Evolutionary conservation across 2,329 filamentous ascomycete genomes (phyloP).

Genomic region (Monilinia fructigena): DNA sequence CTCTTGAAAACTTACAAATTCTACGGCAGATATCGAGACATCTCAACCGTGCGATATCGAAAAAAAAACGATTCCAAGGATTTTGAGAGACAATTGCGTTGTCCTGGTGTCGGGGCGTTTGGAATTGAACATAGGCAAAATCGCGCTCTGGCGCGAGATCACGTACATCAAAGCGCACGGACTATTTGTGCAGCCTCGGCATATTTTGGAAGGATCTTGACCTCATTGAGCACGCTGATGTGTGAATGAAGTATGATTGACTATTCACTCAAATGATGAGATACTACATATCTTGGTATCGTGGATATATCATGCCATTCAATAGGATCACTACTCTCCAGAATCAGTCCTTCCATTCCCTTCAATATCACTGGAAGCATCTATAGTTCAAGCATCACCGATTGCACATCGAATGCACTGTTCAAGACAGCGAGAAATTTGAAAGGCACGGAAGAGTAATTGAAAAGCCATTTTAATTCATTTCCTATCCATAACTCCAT

Average conservation of each 20-base stretch:
- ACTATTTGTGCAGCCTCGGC: background rate
- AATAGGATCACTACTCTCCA: background rate
- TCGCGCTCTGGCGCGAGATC: background rate
- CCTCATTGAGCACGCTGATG: background rate
- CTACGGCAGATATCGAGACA: background rate
- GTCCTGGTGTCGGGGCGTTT: background rate
- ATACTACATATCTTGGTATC: too few relatives aligned
- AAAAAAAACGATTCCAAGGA: background rate
- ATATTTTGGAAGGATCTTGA: background rate
- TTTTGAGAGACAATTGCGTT: background rate
- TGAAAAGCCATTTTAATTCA: slow-evolving; percentile 14
- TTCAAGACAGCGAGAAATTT: background rate
- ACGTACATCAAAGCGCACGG: background rate
- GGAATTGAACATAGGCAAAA: background rate
- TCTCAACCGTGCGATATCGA: background rate
- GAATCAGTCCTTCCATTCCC: background rate
- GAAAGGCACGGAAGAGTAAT: background rate
- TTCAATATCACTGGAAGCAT: background rate
- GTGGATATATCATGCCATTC: too few relatives aligned
- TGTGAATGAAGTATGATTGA: background rate
- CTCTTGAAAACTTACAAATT: background rate
- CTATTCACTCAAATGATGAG: background rate
- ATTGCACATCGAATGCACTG: background rate
- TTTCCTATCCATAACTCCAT: slow-evolving; percentile 7
- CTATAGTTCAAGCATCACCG: background rate